Evolutionary conservation across 176 grass and related monocot species (phyloP).

Genomic region (Phoenix dactylifera): DNA sequence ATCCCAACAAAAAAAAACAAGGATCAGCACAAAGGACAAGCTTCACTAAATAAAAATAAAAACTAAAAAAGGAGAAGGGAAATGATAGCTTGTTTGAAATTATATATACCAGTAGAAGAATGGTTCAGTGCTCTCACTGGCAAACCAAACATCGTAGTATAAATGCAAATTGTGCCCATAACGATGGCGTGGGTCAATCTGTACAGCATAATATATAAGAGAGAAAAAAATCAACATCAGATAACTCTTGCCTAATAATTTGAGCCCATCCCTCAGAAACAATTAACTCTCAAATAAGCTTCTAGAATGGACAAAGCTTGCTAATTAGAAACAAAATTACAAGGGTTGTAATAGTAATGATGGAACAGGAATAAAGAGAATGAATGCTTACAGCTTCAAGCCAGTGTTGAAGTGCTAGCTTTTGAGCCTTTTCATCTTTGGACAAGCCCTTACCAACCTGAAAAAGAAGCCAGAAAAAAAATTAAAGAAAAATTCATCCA

Average conservation of each 20-base stretch:
- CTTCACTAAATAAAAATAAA: not conserved
- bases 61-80: not conserved
- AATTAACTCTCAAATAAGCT: no score
- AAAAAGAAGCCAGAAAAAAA: slow-evolving; percentile 2
- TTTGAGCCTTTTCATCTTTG: slow-evolving; percentile 90
- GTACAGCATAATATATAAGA: not conserved
- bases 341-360: no score
- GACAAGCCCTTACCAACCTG: slow-evolving; percentile 85
- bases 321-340: no score
- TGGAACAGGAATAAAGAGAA: no score
- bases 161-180: slow-evolving; percentile 94
- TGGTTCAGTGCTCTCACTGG: slow-evolving; percentile 67
- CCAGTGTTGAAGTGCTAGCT: slow-evolving; percentile 89
- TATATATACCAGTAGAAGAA: slow-evolving; percentile 89
- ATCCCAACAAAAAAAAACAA: not conserved
- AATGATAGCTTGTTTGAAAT: not conserved
- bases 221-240: slow-evolving; percentile 1
- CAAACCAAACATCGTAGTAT: slow-evolving; percentile 88
- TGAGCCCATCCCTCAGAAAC: no score
- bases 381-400: slow-evolving; percentile 66
- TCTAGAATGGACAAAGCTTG: no score
- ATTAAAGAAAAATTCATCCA: no score
- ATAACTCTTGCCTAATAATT: no score
- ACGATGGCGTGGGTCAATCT: slow-evolving; percentile 96
- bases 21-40: not conserved